These are phyloP conservation scores for Truncatella angustata DNA, from an alignment of 2,329 filamentous ascomycete species.

Conservation along the genomic window DNA sequence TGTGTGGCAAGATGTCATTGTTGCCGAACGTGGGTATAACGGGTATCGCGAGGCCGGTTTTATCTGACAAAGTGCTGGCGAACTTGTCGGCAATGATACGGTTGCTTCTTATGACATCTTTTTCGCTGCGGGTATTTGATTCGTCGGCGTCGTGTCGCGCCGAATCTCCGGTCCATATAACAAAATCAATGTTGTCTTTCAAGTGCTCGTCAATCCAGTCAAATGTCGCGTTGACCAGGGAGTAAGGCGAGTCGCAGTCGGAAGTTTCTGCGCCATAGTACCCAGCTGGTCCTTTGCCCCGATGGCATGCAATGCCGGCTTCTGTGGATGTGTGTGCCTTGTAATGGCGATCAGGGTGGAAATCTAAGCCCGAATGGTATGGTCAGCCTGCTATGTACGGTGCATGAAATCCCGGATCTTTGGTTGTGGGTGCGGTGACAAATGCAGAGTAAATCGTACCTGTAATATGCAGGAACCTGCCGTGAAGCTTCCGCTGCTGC, in stretches of 20 bases:
- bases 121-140: conserved; percentile 68
- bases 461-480: conserved; percentile 85
- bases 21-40: conserved; percentile 92
- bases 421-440: conserved; percentile 13
- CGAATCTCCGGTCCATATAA: conserved; percentile 90
- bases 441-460: conserved; percentile 50
- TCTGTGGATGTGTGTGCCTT: conserved; percentile 71
- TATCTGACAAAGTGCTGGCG: conserved; percentile 65
- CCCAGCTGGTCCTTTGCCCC: conserved; percentile 73
- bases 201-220: conserved; percentile 81
- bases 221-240: conserved; percentile 84
- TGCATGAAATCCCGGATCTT: no score
- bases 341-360: conserved; percentile 91
- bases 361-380: conserved; percentile 54
- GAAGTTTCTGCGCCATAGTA: conserved; percentile 81
- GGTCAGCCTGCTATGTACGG: no score
- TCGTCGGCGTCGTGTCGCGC: conserved; percentile 89
- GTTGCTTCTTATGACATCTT: conserved; percentile 79
- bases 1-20: conserved; percentile 96
- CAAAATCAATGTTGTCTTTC: conserved; percentile 79
- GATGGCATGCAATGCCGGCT: conserved; percentile 72
- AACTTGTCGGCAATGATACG: conserved; percentile 74
- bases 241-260: conserved; percentile 81
- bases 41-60: conserved; percentile 66
- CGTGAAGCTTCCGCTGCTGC: conserved; percentile 50